A percentile compares a stretch with the other conserved stretches of the same genome.
phyloP scores from a whole-genome alignment of 768 basidiomycete genomes.

The Filobasidium floriforme region DNA sequence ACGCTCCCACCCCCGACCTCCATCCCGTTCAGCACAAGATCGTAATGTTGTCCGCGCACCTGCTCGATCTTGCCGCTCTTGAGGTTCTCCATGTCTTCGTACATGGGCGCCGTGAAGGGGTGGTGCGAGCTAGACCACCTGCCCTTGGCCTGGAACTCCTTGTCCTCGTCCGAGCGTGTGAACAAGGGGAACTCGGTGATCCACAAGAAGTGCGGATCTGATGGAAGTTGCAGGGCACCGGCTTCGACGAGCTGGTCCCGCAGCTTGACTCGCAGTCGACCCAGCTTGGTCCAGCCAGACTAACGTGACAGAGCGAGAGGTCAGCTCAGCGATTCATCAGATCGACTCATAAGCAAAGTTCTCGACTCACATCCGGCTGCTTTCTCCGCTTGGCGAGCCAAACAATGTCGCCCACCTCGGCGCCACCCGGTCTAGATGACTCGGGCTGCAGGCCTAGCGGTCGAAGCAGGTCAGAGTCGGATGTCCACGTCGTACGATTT shows the following conservation, averaged over 20 bases:
- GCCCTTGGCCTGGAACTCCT: conserved; percentile 73
- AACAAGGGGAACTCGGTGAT: conserved; percentile 93
- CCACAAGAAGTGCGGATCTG: conserved; percentile 79
- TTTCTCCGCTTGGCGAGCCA: conserved; percentile 43
- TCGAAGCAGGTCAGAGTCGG: conserved; percentile 32
- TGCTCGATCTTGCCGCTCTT: conserved; percentile 57
- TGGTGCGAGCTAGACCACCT: conserved; percentile 90
- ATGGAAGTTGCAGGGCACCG: conserved; percentile 57
- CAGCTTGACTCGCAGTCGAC: conserved; percentile 58
- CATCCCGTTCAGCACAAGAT: conserved; percentile 84
- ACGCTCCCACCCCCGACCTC: conserved; percentile 94
- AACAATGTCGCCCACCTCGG: conserved; percentile 40
- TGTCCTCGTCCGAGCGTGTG: conserved; percentile 76
- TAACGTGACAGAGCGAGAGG: conserved; percentile 41
- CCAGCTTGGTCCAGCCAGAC: conserved; percentile 81
- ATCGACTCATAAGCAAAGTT: not conserved
- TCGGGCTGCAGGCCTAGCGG: conserved; percentile 34
- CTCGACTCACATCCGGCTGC: conserved; percentile 37
- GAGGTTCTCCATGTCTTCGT: conserved; percentile 72
- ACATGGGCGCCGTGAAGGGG: conserved; percentile 94
- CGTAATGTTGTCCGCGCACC: conserved; percentile 93
- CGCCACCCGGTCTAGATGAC: conserved; percentile 30
- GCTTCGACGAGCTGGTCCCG: conserved; percentile 57
- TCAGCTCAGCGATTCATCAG: not conserved
- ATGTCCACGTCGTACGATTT: conserved; percentile 36